phyloP scores from a whole-genome alignment of 2,329 filamentous ascomycete genomes.

The Phoma sp. region DNA sequence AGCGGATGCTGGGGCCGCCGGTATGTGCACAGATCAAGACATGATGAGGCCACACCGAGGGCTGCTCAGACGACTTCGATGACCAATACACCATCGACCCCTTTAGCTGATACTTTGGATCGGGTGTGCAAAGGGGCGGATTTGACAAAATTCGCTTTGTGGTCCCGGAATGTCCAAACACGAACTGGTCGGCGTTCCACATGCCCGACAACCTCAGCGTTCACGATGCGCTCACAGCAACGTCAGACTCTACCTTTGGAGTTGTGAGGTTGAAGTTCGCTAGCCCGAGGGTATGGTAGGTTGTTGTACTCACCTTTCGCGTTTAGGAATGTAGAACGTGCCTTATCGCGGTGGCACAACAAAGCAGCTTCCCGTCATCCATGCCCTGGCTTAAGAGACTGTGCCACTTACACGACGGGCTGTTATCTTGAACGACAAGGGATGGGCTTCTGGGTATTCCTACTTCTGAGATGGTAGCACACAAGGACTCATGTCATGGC shows the following conservation, averaged over 20 bases:
- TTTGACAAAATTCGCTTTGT: background rate
- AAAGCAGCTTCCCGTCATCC: background rate
- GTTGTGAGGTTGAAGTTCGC: background rate
- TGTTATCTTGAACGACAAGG: background rate
- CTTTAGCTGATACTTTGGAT: background rate
- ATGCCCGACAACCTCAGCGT: background rate
- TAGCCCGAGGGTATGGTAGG: background rate
- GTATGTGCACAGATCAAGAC: background rate
- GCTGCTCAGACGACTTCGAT: background rate
- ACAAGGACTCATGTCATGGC: background rate
- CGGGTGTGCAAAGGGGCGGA: background rate
- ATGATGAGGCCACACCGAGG: background rate
- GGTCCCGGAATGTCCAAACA: background rate
- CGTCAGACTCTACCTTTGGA: background rate
- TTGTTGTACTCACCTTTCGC: background rate
- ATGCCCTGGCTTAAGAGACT: background rate
- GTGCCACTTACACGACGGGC: background rate
- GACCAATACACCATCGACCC: background rate
- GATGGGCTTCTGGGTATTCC: no score
- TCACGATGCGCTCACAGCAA: background rate
- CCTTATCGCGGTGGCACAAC: slow-evolving; percentile 1
- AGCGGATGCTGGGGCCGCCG: background rate
- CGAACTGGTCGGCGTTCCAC: background rate
- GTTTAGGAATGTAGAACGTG: slow-evolving; percentile 3
- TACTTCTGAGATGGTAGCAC: background rate